Base-by-base conservation (phyloP, 1,284 basidiomycete species). In the Clitocybe nebularis region DNA sequence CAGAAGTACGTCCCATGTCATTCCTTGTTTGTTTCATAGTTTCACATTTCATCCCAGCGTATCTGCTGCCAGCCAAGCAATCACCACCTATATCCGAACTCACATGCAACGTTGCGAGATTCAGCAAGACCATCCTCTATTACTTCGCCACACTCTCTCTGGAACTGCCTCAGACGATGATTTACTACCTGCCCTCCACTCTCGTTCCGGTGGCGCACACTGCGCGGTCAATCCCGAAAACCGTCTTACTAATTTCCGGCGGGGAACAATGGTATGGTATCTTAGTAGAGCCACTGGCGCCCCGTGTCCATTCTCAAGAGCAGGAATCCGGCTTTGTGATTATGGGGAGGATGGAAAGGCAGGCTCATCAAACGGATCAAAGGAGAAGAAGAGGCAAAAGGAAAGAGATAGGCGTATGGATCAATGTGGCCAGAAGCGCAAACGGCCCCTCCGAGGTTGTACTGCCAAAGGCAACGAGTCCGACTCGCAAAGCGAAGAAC, bases 241-340 rank as follows among this genome's bases (percentile, higher is more conserved):
- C 40, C 70, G 82, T 28, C 49, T 70, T 19, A 87, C 84, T n/a
- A 85, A 85, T 59, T 88, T 87, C 56, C 73, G 84, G 44, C 74
- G 80, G 30, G 85, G 85, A 24, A 88, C 85, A 26, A 75, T 77
- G 55, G 83, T 88, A 5, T 88, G 84, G 84, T 88, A 86, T 61
- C 71, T 88, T 38, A 81, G 79, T 58, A 74, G 76, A 51, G 82
- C 81, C 14, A 77, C 83, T 4, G 85, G 85, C 29, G 75, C 79
- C 6, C 78, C 80, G 0, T 87, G 84, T 60, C 84, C 84, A 2
- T 88, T 88, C 57, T 64, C 79, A 6, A 71, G 79, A 44, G 79
- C 73, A 1, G 81, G 81, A n/a, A 82, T 88, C 33, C 72, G 77
- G 23, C 67, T 86, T 4, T 82, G 75, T 56, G 78, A 86, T 36